These are phyloP conservation scores for Dimocarpus longan DNA, from an alignment of 345 rosid species.

Conservation along the genomic window DNA sequence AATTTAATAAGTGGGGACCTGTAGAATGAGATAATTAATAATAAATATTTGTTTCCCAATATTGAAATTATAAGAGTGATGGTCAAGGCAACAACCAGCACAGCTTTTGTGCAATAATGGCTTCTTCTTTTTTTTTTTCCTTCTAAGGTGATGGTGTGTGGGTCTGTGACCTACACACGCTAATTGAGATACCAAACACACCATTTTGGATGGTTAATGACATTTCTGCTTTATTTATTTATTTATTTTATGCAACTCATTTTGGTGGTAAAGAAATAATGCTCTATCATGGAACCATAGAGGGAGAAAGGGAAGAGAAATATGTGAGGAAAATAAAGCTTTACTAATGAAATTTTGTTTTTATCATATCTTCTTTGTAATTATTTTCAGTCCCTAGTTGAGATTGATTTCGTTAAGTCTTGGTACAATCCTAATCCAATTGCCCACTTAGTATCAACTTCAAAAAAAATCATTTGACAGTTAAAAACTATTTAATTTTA, in stretches of 20 bases:
- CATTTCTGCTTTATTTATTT: background rate
- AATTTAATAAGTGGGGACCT: slow-evolving; percentile 3
- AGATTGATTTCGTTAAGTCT: too few relatives aligned
- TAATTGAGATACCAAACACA: slow-evolving; percentile 18
- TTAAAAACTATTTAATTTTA: too few relatives aligned
- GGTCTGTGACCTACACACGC: slow-evolving; percentile 8
- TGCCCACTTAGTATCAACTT: too few relatives aligned
- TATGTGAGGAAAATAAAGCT: too few relatives aligned
- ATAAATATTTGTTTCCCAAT: slow-evolving; percentile 14
- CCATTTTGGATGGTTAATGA: background rate
- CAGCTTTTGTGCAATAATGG: slow-evolving; percentile 34
- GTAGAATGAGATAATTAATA: slow-evolving; percentile 20
- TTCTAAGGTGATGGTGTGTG: background rate
- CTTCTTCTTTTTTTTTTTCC: background rate
- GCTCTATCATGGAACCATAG: background rate
- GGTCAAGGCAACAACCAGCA: slow-evolving; percentile 36
- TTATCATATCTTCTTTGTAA: too few relatives aligned
- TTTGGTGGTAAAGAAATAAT: slow-evolving; percentile 17
- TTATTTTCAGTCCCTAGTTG: too few relatives aligned
- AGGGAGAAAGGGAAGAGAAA: background rate
- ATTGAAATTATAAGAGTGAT: slow-evolving; percentile 27
- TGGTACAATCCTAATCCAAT: too few relatives aligned
- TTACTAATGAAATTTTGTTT: too few relatives aligned
- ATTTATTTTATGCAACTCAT: slow-evolving; percentile 9
- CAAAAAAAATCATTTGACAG: too few relatives aligned